Base-by-base conservation (phyloP, 2,329 filamentous ascomycete genomes). In the Aspergillus aculeatinus region DNA sequence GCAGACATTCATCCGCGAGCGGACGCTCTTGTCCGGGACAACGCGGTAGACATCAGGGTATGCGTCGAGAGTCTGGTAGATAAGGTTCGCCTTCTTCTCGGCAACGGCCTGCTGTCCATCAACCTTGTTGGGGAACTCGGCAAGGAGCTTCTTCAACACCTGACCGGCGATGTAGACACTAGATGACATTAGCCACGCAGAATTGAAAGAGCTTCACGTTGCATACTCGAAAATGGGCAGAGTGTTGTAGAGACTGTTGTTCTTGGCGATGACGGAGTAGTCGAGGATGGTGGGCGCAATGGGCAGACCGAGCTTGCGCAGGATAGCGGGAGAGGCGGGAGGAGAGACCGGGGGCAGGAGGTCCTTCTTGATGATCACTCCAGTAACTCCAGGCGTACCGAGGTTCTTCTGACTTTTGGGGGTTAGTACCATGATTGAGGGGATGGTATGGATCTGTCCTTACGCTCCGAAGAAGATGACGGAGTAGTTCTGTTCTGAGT, bases 201-300 rank as follows among this genome's bases (percentile, higher is more conserved):
- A 33, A 1, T 12, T 11, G 3, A 19, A n/a, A 21, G 14, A 10
- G 16, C n/a, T 33, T 11, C 25, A 19, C 11, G 10, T 47, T 19
- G 12, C 66, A 39, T 54, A 68, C 66, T 68, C 66, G 64, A 98
- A 96, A 70, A 98, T 96, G 70, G 91, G 93, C 11, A 98, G 81
- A 0, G 94, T 98, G 78, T 98, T 98, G 81, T 98, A 98, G 29
- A 98, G 83, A 68, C 90, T 95, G 80, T 96, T 95, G 80, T 96
- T 96, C 82, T 96, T 96, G 47, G 90, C 89, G 66, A 95, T 89
- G 0, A 86, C 92, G 63, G 92, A 88, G 72, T 94, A 98, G 65
- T 91, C 86, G 51, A 98, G 80, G 48, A 97, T 85, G 19, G 91
- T 85, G 2, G 94, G 92, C 0, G 74, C 73, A 51, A 67, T 53